phyloP scores from a whole-genome alignment of 2,329 filamentous ascomycete genomes.

The Hypomyces rosellus region DNA sequence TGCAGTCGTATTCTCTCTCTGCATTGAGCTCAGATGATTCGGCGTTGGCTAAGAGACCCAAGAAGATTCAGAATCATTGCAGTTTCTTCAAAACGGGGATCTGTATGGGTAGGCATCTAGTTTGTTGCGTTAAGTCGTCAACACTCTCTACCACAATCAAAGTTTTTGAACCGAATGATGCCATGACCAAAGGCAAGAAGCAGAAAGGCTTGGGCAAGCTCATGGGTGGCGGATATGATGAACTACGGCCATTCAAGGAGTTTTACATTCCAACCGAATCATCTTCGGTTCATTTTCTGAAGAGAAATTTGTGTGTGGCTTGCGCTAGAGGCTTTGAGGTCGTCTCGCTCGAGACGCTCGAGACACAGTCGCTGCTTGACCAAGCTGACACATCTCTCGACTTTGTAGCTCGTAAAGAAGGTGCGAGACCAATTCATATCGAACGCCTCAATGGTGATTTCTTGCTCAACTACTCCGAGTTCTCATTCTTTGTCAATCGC shows the following conservation, averaged over 20 bases:
- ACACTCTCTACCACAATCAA: slow-evolving; percentile 94
- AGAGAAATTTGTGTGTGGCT: slow-evolving; percentile 92
- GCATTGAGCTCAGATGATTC: slow-evolving; percentile 81
- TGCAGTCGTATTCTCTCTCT: slow-evolving; percentile 82
- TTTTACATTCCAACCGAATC: slow-evolving; percentile 98
- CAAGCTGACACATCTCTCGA: slow-evolving; percentile 97
- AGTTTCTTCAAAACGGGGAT: slow-evolving; percentile 98
- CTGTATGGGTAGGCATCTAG: slow-evolving; percentile 86
- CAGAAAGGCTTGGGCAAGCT: slow-evolving; percentile 94
- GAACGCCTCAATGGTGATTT: slow-evolving; percentile 97
- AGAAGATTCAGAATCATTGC: slow-evolving; percentile 95
- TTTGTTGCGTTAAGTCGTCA: slow-evolving; percentile 93
- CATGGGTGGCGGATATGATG: slow-evolving; percentile 87
- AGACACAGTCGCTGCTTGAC: slow-evolving; percentile 93
- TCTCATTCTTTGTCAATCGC: slow-evolving; percentile 98
- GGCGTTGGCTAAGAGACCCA: slow-evolving; percentile 73
- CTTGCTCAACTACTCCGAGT: slow-evolving; percentile 95
- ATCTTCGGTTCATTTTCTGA: slow-evolving; percentile 96
- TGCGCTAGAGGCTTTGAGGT: slow-evolving; percentile 96
- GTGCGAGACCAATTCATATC: slow-evolving; percentile 91
- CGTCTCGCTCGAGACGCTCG: slow-evolving; percentile 92
- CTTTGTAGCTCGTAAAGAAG: slow-evolving; percentile 90
- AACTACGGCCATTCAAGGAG: slow-evolving; percentile 95
- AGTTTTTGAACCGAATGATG: slow-evolving; percentile 97
- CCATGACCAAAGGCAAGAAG: slow-evolving; percentile 88